Evolutionary conservation across 768 basidiomycete genomes (phyloP).

Genomic region (Boletus sp.): DNA sequence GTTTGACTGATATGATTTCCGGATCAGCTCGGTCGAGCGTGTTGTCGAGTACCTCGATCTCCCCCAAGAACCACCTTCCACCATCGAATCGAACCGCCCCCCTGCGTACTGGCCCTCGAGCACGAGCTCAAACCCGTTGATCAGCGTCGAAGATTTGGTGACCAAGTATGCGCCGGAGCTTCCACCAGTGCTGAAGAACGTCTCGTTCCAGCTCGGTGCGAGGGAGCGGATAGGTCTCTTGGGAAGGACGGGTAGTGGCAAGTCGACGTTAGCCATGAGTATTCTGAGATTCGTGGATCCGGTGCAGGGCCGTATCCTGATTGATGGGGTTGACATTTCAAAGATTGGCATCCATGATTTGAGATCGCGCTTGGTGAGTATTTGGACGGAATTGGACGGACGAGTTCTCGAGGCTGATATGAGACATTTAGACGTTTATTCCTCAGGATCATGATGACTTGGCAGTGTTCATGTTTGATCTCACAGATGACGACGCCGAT

Average conservation of each 20-base stretch:
- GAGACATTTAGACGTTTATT: slow-evolving; percentile 63
- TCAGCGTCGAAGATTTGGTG: slow-evolving; percentile 72
- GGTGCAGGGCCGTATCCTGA: slow-evolving; percentile 65
- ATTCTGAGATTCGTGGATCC: slow-evolving; percentile 85
- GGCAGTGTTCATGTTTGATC: not conserved
- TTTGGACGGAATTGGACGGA: slow-evolving; percentile 1
- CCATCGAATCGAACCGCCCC: slow-evolving; percentile 70
- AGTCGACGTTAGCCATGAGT: slow-evolving; percentile 84
- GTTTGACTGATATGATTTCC: slow-evolving; percentile 6
- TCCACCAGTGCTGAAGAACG: slow-evolving; percentile 71
- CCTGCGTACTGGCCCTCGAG: slow-evolving; percentile 94
- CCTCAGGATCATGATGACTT: slow-evolving; percentile 47
- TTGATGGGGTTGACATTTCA: slow-evolving; percentile 88
- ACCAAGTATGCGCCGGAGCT: slow-evolving; percentile 85
- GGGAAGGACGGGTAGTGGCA: slow-evolving; percentile 81
- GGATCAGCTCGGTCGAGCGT: slow-evolving; percentile 78
- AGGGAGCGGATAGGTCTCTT: slow-evolving; percentile 77
- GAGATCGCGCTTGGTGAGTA: slow-evolving; percentile 64
- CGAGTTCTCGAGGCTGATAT: not conserved
- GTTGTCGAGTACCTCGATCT: slow-evolving; percentile 88
- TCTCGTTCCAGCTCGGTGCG: slow-evolving; percentile 71
- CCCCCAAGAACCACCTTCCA: slow-evolving; percentile 79
- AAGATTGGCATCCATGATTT: slow-evolving; percentile 83
- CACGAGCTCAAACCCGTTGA: slow-evolving; percentile 52
- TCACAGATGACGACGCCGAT: slow-evolving; percentile 63